A percentile compares a stretch with the other conserved stretches of the same genome.
Evolutionary conservation across 2,329 filamentous ascomycete genomes (phyloP).

Genomic region (Fusarium sp.): DNA sequence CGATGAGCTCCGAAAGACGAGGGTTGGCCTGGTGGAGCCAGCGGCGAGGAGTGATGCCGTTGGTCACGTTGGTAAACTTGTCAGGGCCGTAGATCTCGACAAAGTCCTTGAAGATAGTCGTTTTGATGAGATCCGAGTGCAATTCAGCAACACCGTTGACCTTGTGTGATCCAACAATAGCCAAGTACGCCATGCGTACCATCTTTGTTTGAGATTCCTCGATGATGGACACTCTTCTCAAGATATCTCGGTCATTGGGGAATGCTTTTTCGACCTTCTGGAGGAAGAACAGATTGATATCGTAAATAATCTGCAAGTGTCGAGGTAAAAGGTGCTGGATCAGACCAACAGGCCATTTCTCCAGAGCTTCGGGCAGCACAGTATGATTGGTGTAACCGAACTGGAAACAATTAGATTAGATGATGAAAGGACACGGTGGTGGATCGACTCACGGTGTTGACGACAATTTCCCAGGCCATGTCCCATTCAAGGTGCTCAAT

Average conservation of each 20-base stretch:
- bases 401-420: slow-evolving; percentile 46
- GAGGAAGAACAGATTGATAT: slow-evolving; percentile 95
- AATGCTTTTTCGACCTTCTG: slow-evolving; percentile 91
- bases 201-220: slow-evolving; percentile 98
- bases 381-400: slow-evolving; percentile 99
- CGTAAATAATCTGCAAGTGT: slow-evolving; percentile 96
- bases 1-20: slow-evolving; percentile 88
- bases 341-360: slow-evolving; percentile 97
- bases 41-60: slow-evolving; percentile 93
- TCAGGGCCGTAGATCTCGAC: slow-evolving; percentile 93
- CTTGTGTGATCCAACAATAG: slow-evolving; percentile 97
- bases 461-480: slow-evolving; percentile 85
- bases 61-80: slow-evolving; percentile 99
- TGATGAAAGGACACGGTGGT: background rate
- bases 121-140: slow-evolving; percentile 97
- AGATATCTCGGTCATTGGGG: slow-evolving; percentile 87
- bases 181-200: slow-evolving; percentile 96
- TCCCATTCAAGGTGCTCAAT: slow-evolving; percentile 93
- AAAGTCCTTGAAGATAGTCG: slow-evolving; percentile 99
- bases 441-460: slow-evolving; percentile 64
- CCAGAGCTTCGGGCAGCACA: slow-evolving; percentile 92
- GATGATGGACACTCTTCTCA: slow-evolving; percentile 92
- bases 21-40: slow-evolving; percentile 99
- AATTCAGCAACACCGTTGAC: slow-evolving; percentile 98
- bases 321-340: slow-evolving; percentile 92